Evolutionary conservation across 805 yeast species (phyloP).

Genomic region (Saturnispora silvae): DNA sequence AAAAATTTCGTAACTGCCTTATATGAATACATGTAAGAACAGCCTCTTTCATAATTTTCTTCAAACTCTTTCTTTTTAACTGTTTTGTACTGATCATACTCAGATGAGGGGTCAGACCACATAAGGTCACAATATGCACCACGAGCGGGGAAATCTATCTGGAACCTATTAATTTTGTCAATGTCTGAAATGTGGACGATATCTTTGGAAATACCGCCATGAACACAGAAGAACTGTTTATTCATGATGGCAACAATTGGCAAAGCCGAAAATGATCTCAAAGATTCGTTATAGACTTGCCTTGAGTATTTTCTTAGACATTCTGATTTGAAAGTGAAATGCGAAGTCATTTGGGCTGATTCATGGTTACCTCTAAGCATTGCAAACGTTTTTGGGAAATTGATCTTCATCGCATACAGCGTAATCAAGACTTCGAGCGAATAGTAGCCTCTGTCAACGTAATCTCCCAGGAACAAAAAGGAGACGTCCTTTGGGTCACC

Average conservation of each 20-base stretch:
- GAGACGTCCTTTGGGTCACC: constrained; percentile 72
- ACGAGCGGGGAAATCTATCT: constrained; percentile 78
- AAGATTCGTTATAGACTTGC: constrained; percentile 58
- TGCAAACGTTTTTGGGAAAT: constrained; percentile 64
- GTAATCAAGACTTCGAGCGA: constrained; percentile 74
- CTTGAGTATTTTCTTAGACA: constrained; percentile 73
- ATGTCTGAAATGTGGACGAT: constrained; percentile 61
- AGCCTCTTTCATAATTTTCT: constrained; percentile 72
- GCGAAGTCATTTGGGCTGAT: constrained; percentile 84
- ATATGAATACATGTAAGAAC: constrained; percentile 84
- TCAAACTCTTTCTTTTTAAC: constrained; percentile 32
- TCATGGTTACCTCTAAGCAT: constrained; percentile 92
- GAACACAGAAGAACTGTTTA: constrained; percentile 89
- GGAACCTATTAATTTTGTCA: constrained; percentile 60
- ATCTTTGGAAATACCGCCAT: constrained; percentile 92
- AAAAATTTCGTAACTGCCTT: constrained; percentile 72
- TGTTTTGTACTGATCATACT: constrained; percentile 53
- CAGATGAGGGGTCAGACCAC: constrained; percentile 95
- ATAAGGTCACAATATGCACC: constrained; percentile 91
- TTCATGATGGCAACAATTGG: constrained; percentile 93
- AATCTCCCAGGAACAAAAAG: constrained; percentile 84
- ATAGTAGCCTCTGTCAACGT: constrained; percentile 89
- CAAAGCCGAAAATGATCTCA: constrained; percentile 71
- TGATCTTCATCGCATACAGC: constrained; percentile 68
- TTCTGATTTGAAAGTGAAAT: constrained; percentile 86